Evolutionary conservation across 345 rosid species (phyloP).

Genomic region (Durio zibethinus): DNA sequence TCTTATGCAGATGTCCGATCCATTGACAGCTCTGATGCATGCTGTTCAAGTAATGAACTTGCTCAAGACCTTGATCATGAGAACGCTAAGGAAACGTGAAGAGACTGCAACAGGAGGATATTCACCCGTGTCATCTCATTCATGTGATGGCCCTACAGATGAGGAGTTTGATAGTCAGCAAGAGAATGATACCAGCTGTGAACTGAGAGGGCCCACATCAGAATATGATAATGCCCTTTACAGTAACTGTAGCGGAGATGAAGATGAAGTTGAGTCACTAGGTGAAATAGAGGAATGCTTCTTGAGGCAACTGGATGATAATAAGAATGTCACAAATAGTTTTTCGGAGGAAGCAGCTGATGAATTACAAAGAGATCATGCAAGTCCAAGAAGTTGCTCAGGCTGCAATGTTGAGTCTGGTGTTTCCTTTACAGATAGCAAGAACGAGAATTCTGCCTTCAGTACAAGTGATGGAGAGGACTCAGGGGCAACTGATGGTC

Average conservation of each 20-base stretch:
- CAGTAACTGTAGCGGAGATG: slow-evolving; percentile 38
- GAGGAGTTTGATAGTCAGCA: slow-evolving; percentile 66
- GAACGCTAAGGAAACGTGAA: slow-evolving; percentile 62
- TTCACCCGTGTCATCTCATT: slow-evolving; percentile 64
- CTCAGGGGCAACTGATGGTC: slow-evolving; percentile 19
- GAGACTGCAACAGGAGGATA: slow-evolving; percentile 56
- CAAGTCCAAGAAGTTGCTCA: slow-evolving; percentile 33
- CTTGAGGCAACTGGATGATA: slow-evolving; percentile 47
- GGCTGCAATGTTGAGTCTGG: slow-evolving; percentile 34
- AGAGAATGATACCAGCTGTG: slow-evolving; percentile 78
- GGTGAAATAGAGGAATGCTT: slow-evolving; percentile 67
- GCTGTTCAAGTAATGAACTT: slow-evolving; percentile 98
- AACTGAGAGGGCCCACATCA: slow-evolving; percentile 51
- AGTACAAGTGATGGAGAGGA: slow-evolving; percentile 35
- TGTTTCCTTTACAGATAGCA: slow-evolving; percentile 43
- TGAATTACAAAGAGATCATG: slow-evolving; percentile 16
- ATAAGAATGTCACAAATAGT: slow-evolving; percentile 16
- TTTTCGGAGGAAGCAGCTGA: slow-evolving; percentile 11
- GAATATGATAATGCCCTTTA: slow-evolving; percentile 45
- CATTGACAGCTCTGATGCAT: slow-evolving; percentile 88
- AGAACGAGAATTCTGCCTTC: slow-evolving; percentile 34
- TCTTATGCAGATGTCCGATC: slow-evolving; percentile 77
- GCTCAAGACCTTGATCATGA: slow-evolving; percentile 75
- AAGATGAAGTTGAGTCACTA: slow-evolving; percentile 48
- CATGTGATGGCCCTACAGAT: slow-evolving; percentile 51